These are phyloP conservation scores for Wickerhamomyces queroliae DNA, from an alignment of 805 yeast species.

Conservation along the genomic window DNA sequence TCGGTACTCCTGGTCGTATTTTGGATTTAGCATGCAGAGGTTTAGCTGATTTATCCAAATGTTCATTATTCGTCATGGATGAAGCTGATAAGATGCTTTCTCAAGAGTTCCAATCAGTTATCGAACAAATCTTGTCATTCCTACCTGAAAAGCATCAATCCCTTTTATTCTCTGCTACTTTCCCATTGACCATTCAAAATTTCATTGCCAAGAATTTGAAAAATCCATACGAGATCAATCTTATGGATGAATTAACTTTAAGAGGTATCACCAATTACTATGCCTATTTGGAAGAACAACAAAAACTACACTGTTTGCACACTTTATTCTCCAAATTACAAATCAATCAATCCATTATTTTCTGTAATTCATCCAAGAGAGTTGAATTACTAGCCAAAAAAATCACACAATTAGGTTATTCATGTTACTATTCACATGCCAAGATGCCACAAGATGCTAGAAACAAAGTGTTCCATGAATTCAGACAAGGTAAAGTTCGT, in stretches of 20 bases:
- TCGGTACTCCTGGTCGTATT: constrained; percentile 98
- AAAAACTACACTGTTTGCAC: constrained; percentile 92
- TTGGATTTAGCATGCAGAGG: constrained; percentile 87
- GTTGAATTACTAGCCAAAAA: constrained; percentile 94
- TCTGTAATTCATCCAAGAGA: constrained; percentile 94
- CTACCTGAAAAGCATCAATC: constrained; percentile 82
- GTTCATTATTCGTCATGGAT: constrained; percentile 91
- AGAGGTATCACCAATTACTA: constrained; percentile 96
- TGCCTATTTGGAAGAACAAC: constrained; percentile 97
- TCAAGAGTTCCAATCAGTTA: constrained; percentile 80
- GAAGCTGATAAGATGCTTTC: constrained; percentile 97
- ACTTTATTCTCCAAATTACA: constrained; percentile 91
- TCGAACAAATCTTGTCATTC: constrained; percentile 78
- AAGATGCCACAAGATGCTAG: constrained; percentile 96
- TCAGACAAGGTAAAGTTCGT: constrained; percentile 96
- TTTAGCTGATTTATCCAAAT: constrained; percentile 80
- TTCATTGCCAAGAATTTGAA: constrained; percentile 88
- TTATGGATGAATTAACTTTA: constrained; percentile 95
- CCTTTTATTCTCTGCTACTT: constrained; percentile 88
- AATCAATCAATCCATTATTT: constrained; percentile 93
- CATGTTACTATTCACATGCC: constrained; percentile 96
- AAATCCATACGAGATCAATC: constrained; percentile 91
- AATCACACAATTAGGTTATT: constrained; percentile 92
- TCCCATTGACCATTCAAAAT: constrained; percentile 88
- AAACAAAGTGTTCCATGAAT: constrained; percentile 97